Base-by-base conservation (phyloP, 306 rosid species). In the Coriaria nepalensis region DNA sequence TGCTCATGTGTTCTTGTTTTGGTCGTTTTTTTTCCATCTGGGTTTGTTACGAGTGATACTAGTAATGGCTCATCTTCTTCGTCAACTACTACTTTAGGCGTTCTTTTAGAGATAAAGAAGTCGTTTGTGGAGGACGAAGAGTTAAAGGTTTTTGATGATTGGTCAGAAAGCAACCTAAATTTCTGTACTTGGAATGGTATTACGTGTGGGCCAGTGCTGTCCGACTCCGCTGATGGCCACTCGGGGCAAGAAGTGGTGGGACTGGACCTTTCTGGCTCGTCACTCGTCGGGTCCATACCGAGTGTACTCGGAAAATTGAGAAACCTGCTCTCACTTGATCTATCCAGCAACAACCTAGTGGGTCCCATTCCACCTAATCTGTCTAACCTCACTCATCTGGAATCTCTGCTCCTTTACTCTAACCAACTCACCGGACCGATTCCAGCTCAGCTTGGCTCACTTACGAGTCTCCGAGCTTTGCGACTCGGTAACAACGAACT, bases 361-460 rank as follows among this genome's bases (percentile, higher is more conserved):
- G 95, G 95, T 62, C 69, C 87, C 74, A 85, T 90, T 69, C 92
- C 95, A 73, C 73, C 74, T 13, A 67, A 69, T 43, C 81, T 90
- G 53, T 77, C 94, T 0, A 63, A 73, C 53, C 82, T 90, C 50
- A 6, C 71, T 51, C 70, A 71, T 3, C 63, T 90, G 87, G 78
- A 85, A 55, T 70, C 74, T 67, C 47, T 90, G 68, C 74, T 79
- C 10, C 79, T 90, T 43, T 90, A 66, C 62, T 75, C 95, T 12
- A 90, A 90, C 74, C 70, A 67, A 49, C 83, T 90, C 71, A 63
- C 38, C 5, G 98, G 98, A 32, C 63, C 52, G 20, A 59, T 90
- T 38, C 95, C 95, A 9, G 11, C 52, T 57, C 76, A 79, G 74
- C 58, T 90, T 2, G 81, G 87, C 63, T 64, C 50, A 7, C 80